Evolutionary conservation across 345 rosid species (phyloP), one percentile per base, ranked within the genome.

Genomic region (Adansonia digitata): DNA sequence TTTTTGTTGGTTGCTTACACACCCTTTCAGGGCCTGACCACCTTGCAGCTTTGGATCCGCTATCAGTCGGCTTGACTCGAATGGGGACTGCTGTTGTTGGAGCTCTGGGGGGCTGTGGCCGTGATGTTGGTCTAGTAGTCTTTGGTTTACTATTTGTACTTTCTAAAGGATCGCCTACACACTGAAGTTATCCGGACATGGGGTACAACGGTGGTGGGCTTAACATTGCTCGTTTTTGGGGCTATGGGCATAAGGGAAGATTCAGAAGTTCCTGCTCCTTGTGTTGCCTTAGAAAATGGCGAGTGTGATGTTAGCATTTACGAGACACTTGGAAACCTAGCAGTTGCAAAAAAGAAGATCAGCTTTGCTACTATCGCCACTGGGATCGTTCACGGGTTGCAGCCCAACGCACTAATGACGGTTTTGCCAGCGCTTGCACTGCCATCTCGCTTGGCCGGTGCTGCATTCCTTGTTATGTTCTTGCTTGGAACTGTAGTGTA

Each of bases 21-120:
- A 95, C 99, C 0, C 82, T 93, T 13, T 93, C 99, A 57, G 99
- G 99, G 40, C 98, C 98, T 0, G 98, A 95, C 66, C 99, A 95
- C 84, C 92, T 95, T 5, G 98, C 97, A 73, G 98, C 99, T 53
- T 78, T 93, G 83, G 97, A 97, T 70, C 98, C 99, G 9, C 90
- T 91, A 59, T 89, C 99, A 11, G 93, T 95, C 11, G 94, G 99
- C 17, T 92, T 93, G 26, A 78, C 90, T 17, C 81, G 87, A 61
- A 73, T 88, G 78, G 94, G 90, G 78, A 93, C 97, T 74, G 98
- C 98, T 69, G 89, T 82, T 11, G 92, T 95, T 52, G 98, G 98
- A 78, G 98, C 97, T 76, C 89, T 94, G 6, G 92, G 98, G 98
- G 98, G 98, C 55, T 94, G 97, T 69, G 98, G 98, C 6, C 97